These are phyloP conservation scores for Ogataea nakhonphanomensis DNA, from an alignment of 805 yeast genomes.

Conservation along the genomic window DNA sequence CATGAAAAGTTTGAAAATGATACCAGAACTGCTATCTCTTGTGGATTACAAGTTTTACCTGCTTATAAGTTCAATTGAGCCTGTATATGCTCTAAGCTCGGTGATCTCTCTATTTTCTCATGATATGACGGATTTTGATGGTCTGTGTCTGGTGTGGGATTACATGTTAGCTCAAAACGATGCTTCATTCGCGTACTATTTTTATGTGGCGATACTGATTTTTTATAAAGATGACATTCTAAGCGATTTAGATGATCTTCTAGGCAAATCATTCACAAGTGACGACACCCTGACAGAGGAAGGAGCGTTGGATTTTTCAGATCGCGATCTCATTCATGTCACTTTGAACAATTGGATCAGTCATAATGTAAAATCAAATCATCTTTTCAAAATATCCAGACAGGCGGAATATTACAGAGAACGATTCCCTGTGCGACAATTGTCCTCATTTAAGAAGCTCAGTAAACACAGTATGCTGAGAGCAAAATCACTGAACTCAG, in stretches of 20 bases:
- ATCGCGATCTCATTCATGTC: slow-evolving; percentile 28
- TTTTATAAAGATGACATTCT: slow-evolving; percentile 44
- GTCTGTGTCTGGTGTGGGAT: slow-evolving; percentile 66
- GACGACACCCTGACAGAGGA: slow-evolving; percentile 25
- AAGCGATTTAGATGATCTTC: slow-evolving; percentile 28
- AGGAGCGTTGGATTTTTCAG: slow-evolving; percentile 16
- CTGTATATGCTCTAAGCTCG: slow-evolving; percentile 71
- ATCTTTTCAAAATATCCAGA: slow-evolving; percentile 27
- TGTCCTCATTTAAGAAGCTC: slow-evolving; percentile 5
- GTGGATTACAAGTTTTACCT: slow-evolving; percentile 45
- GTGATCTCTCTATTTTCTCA: slow-evolving; percentile 78
- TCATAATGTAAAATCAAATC: slow-evolving; percentile 25
- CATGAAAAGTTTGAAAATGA: slow-evolving; percentile 57
- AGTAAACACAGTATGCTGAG: slow-evolving; percentile 25
- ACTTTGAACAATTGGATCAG: slow-evolving; percentile 28
- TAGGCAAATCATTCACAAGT: slow-evolving; percentile 29
- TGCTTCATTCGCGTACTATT: slow-evolving; percentile 50
- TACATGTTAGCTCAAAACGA: slow-evolving; percentile 56
- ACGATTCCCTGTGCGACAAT: slow-evolving; percentile 8
- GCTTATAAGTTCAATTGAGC: slow-evolving; percentile 42
- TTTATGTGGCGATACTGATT: slow-evolving; percentile 57
- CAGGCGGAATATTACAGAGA: slow-evolving; percentile 15
- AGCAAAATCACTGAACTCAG: slow-evolving; percentile 6
- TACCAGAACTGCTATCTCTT: slow-evolving; percentile 56
- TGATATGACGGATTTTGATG: slow-evolving; percentile 48